phyloP scores from a whole-genome alignment of 2,329 filamentous ascomycete genomes.

The Sporothrix phasma region DNA sequence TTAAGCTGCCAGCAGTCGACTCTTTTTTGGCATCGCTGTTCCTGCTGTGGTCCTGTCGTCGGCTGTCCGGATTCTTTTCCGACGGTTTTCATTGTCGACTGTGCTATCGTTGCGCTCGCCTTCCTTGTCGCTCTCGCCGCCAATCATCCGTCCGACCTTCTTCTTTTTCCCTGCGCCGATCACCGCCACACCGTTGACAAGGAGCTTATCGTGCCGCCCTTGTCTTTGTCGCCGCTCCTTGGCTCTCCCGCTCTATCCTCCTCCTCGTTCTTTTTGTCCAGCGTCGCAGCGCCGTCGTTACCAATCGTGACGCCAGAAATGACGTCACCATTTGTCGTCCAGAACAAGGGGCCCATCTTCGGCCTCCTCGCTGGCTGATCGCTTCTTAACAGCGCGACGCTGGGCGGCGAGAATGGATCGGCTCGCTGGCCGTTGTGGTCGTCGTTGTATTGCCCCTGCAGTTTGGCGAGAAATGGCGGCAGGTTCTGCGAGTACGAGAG shows the following conservation, averaged over 20 bases:
- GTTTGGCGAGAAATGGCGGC: slow-evolving; percentile 50
- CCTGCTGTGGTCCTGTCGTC: background rate
- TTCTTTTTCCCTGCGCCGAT: slow-evolving; percentile 44
- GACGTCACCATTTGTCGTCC: slow-evolving; percentile 60
- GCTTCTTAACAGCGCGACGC: slow-evolving; percentile 42
- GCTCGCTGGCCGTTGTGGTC: slow-evolving; percentile 35
- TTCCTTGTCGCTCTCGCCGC: slow-evolving; percentile 25
- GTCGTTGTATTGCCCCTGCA: slow-evolving; percentile 42
- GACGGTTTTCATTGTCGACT: too few species aligned
- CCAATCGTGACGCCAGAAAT: slow-evolving; percentile 32
- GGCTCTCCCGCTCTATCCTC: background rate
- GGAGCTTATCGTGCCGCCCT: too few species aligned
- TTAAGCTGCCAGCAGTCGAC: background rate
- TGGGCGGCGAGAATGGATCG: slow-evolving; percentile 43
- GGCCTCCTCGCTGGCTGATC: slow-evolving; percentile 56
- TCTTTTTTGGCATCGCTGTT: slow-evolving; percentile 23
- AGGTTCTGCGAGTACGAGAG: slow-evolving; percentile 53
- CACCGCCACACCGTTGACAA: slow-evolving; percentile 24
- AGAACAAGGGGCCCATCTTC: slow-evolving; percentile 70
- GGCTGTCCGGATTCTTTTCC: background rate
- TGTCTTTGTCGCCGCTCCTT: background rate
- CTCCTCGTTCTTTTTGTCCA: slow-evolving; percentile 19
- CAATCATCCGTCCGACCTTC: slow-evolving; percentile 43
- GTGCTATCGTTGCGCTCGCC: slow-evolving; percentile 23
- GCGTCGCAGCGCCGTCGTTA: slow-evolving; percentile 34